Evolutionary conservation across 2,329 filamentous ascomycete genomes (phyloP), one percentile per base, ranked within the genome.

Genomic region (Cercospora citrullina): DNA sequence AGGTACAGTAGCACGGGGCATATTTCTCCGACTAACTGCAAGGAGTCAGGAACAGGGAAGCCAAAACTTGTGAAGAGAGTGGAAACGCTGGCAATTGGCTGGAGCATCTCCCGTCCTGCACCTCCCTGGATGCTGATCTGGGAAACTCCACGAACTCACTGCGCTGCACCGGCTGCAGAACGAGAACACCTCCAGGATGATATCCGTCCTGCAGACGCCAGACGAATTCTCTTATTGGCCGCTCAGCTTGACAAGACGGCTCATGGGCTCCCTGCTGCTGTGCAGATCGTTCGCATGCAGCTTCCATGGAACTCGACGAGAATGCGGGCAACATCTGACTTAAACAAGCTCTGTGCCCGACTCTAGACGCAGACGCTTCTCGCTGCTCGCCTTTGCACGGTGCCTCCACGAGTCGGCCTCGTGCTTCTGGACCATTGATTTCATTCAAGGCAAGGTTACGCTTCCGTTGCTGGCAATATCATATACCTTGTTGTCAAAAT

Each of bases 31-130:
- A 31, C 58, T 68, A 62, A 58, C 66, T 64, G 55, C 39, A 64
- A 68, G 62, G 62, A 63, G 62, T 64, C 65, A 64, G 62, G 66
- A 53, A 68, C 61, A 62, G 58, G 21, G 8, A 53, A 45, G 39
- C 53, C 48, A 64, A 26, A 57, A 16, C 28, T 18, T 28, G 48
- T 18, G 42, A 26, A 30, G 48, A 51, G 14, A 28, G 48, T 39
- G 33, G 48, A 7, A 55, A 42, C 21, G 18, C 30, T 51, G 36
- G 28, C 45, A 30, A 67, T 64, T 64, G 65, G 65, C 42, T 45
- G 60, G 53, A 26, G 18, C 23, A 31, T 21, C 8, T 45, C 61
- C 36, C 42, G 48, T 48, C 55, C 10, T 30, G 62, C 33, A 28
- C 31, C 48, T 21, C 58, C 65, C 14, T 64, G 53, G 36, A 21